Evolutionary conservation across 1,284 basidiomycete genomes (phyloP), one percentile per base, ranked within the genome.

Genomic region (Tylopilus sp.): DNA sequence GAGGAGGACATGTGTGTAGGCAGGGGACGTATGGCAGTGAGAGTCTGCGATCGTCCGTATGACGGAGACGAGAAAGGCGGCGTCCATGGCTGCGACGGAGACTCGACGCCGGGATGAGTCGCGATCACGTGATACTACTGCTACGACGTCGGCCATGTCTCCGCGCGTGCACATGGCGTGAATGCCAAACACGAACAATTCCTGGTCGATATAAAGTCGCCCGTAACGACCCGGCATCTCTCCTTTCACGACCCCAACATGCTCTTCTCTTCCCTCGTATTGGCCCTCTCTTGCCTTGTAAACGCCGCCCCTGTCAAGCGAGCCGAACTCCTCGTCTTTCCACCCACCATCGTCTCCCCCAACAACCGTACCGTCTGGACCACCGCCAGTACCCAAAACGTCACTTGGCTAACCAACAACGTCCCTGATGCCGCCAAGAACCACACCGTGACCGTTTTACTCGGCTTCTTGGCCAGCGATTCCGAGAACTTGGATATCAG

Each of bases 1-100:
- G 26, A 74, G 61, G 48, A 83, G 65, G 59, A 81, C 79, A 54
- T 80, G 76, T 29, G 67, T 48, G 1, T 72, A 71, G n/a, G 75
- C 63, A n/a, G 52, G 55, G 3, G 67, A 61, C 0, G 59, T 56
- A 30, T 73, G 67, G 14, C 67, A 56, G 17, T 73, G 57, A 8
- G 80, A 80, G 51, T 73, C 71, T 8, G 71, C 50, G 35, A 84
- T 66, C 4, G 75, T 78, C 39, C 71, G 63, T 7, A 80, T 55
- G 36, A 77, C 71, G 2, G 80, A 76, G 36, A 57, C 60, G 10
- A 78, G 59, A 51, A 69, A 77, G 0, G 52, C 48, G 8, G 60
- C 50, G 24, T 63, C 63, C n/a, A n/a, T n/a, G n/a, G n/a, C n/a
- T n/a, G n/a, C n/a, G n/a, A n/a, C n/a, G 37, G 21, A 4, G 9